Evolutionary conservation across 192 early-diverging fungal species (phyloP), one percentile per base, ranked within the genome.

Genomic region (Umbelopsis isabellina): DNA sequence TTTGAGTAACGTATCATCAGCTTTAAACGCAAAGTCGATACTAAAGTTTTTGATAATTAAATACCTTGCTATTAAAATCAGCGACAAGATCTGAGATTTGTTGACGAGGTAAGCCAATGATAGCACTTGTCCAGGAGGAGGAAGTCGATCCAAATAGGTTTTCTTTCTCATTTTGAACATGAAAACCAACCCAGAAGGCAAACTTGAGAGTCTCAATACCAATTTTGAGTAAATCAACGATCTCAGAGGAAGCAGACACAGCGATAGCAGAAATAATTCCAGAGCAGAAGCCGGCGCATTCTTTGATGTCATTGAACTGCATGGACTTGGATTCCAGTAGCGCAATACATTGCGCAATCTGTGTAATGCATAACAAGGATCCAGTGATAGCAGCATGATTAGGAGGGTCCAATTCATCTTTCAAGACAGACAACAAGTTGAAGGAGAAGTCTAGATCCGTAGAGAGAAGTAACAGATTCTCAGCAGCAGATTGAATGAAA

Each of bases 401-500:
- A 4, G 46, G 46, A 48, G 46, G 46, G 46, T 48, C 46, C 46
- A 48, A 48, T 48, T 48, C 46, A 48, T 4, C 46, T 1, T 48
- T 48, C 46, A 48, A 4, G 46, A 48, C 18, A 16, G 46, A 48
- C 4, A 48, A 48, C 46, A 48, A 48, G 46, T 48, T 48, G 46
- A 48, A 48, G 4, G 46, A 16, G 46, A 48, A 48, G 46, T 48
- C 46, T 48, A 48, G 46, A 18, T 48, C 4, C 13, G 46, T 48
- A 48, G 46, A 48, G 18, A 48, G 46, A 48, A 48, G 46, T 48
- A 18, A 1, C 46, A 48, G 18, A 4, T 48, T 48, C 4, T 48
- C 46, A 48, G 46, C 46, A 48, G 46, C 46, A 48, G 46, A 48
- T 48, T 48, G 46, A 18, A 48, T 48, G 46, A 48, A 48, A 48